Evolutionary conservation across 352 stramenopile genomes (phyloP).

Genomic region (Phytophthora kernoviae): DNA sequence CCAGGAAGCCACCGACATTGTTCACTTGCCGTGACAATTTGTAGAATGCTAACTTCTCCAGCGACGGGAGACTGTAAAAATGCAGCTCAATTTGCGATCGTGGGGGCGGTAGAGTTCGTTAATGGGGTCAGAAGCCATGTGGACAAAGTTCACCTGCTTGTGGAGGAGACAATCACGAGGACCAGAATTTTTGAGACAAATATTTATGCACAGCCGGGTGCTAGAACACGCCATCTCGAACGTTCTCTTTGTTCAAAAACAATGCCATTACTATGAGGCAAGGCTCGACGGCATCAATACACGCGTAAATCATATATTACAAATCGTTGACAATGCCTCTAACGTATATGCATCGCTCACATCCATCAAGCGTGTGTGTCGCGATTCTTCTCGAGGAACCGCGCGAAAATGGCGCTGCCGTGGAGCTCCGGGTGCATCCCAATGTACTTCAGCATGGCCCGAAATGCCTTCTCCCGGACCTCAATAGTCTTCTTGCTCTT

Average conservation of each 20-base stretch:
- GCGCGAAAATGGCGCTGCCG: constrained; percentile 47
- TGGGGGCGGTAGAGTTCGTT: constrained; percentile 26
- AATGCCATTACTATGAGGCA: not conserved
- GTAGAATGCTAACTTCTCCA: constrained; percentile 6
- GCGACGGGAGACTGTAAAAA: constrained; percentile 3
- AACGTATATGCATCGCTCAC: constrained; percentile 7
- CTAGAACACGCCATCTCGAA: not conserved
- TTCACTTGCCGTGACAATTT: constrained; percentile 14
- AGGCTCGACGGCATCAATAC: not conserved
- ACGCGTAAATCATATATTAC: constrained; percentile 1
- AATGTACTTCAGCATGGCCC: constrained; percentile 48
- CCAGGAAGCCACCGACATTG: constrained; percentile 24
- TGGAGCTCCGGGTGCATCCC: constrained; percentile 34
- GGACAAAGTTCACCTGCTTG: constrained; percentile 21
- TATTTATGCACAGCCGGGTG: constrained; percentile 1
- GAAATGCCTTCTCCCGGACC: constrained; percentile 45
- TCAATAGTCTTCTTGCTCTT: constrained; percentile 47
- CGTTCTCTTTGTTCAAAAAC: not conserved
- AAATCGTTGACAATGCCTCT: constrained; percentile 5
- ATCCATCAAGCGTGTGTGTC: constrained; percentile 13
- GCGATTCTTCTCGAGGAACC: constrained; percentile 35
- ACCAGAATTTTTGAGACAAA: constrained; percentile 27
- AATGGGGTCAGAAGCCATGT: constrained; percentile 16
- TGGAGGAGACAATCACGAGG: constrained; percentile 9
- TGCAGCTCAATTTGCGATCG: constrained; percentile 13